Evolutionary conservation across 2,329 filamentous ascomycete species (phyloP).

Genomic region (Didymella pomorum): DNA sequence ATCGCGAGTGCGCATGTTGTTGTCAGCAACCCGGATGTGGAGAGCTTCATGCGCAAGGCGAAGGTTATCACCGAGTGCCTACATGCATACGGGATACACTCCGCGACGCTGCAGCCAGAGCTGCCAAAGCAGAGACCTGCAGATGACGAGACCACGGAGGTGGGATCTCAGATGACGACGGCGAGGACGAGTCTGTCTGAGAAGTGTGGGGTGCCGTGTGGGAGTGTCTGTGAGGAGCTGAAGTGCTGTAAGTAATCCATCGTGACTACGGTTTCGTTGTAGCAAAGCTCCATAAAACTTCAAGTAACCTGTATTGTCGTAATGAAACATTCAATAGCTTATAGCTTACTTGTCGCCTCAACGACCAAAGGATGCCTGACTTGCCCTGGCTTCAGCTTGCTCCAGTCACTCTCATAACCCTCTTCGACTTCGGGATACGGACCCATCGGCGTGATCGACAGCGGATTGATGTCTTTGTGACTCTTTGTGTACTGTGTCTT

Average conservation of each 20-base stretch:
- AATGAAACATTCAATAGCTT: neutral
- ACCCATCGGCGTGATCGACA: slow-evolving; percentile 68
- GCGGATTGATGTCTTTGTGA: slow-evolving; percentile 67
- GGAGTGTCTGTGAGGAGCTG: slow-evolving; percentile 60
- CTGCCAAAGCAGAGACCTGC: slow-evolving; percentile 27
- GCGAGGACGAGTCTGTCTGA: slow-evolving; percentile 37
- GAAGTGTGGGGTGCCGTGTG: slow-evolving; percentile 63
- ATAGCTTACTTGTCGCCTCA: slow-evolving; percentile 27
- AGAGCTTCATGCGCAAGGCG: slow-evolving; percentile 67
- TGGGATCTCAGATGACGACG: slow-evolving; percentile 20
- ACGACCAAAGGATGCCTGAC: slow-evolving; percentile 54
- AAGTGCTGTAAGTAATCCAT: slow-evolving; percentile 53
- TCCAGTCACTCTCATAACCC: slow-evolving; percentile 60
- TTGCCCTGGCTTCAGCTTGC: slow-evolving; percentile 57
- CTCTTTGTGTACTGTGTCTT: slow-evolving; percentile 63
- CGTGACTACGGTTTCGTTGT: neutral
- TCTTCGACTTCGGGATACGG: slow-evolving; percentile 67
- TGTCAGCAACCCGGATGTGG: slow-evolving; percentile 64
- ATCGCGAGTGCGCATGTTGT: slow-evolving; percentile 75
- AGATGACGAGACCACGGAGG: slow-evolving; percentile 7
- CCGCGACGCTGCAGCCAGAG: slow-evolving; percentile 75
- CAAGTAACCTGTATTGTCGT: neutral
- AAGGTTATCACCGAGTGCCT: slow-evolving; percentile 72
- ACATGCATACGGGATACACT: slow-evolving; percentile 77
- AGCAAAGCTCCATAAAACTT: neutral